Conservation (phyloP, 768 basidiomycete species). For the Rhodotorula paludigena region DNA sequence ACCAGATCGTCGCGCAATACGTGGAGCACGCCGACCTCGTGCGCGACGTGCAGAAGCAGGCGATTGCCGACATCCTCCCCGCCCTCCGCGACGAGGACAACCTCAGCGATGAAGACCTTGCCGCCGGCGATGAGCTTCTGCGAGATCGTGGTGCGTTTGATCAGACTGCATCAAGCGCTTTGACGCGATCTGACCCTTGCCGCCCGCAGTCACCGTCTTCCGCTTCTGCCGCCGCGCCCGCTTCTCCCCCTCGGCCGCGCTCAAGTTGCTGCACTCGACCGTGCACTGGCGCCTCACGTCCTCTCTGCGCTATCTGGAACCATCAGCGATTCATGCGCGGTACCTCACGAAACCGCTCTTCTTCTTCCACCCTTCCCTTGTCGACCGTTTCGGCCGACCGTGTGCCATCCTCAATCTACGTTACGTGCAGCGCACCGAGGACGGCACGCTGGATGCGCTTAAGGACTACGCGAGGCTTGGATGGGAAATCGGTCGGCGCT, state of each 20-base stretch:
- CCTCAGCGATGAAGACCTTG: slow-evolving; percentile 1
- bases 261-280: slow-evolving; percentile 36
- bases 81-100: slow-evolving; percentile 10
- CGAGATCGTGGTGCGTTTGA: slow-evolving; percentile 28
- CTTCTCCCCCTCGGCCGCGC: slow-evolving; percentile 21
- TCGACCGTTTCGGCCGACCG: slow-evolving; percentile 39
- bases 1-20: slow-evolving; percentile 30
- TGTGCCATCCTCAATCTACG: slow-evolving; percentile 38
- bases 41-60: slow-evolving; percentile 17
- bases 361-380: slow-evolving; percentile 40
- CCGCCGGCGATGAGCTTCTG: slow-evolving; percentile 4
- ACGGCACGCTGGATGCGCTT: slow-evolving; percentile 37
- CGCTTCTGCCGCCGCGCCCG: slow-evolving; percentile 40
- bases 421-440: slow-evolving; percentile 35
- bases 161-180: too few relatives aligned
- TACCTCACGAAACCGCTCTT: slow-evolving; percentile 37
- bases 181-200: neutral
- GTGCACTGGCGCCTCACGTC: slow-evolving; percentile 36
- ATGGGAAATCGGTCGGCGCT: slow-evolving; percentile 39
- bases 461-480: slow-evolving; percentile 37
- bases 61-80: slow-evolving; percentile 9
- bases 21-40: slow-evolving; percentile 25
- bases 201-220: slow-evolving; percentile 39
- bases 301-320: slow-evolving; percentile 19
- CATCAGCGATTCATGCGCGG: slow-evolving; percentile 16